Conservation (phyloP, 306 rosid genomes). For the Fragaria nilgerrensis region DNA sequence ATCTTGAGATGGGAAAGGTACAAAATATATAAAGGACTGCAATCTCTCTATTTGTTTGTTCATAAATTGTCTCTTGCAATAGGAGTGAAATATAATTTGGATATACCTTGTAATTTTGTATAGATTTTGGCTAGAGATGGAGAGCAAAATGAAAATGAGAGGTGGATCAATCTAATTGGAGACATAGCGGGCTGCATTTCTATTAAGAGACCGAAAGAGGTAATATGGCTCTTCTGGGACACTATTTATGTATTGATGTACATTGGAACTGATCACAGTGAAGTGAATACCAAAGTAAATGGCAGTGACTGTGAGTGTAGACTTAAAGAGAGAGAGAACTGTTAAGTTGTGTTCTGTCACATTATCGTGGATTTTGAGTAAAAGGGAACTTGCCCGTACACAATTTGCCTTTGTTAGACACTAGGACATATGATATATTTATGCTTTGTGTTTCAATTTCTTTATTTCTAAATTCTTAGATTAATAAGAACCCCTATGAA, state of each 20-base stretch:
- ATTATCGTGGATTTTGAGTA: neutral
- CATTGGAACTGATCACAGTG: neutral
- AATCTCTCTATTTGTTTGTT: neutral
- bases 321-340: neutral
- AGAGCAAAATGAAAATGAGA: conserved; percentile 78
- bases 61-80: conserved; percentile 14
- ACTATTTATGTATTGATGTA: conserved; percentile 1
- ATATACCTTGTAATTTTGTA: conserved; percentile 12
- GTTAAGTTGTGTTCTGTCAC: neutral
- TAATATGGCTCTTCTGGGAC: conserved; percentile 32
- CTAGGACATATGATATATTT: neutral
- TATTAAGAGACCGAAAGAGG: conserved; percentile 98
- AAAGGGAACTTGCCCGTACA: neutral
- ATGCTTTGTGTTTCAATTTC: neutral
- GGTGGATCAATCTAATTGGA: conserved; percentile 91
- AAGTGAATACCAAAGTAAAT: neutral
- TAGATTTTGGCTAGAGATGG: conserved; percentile 98
- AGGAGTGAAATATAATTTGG: conserved; percentile 20
- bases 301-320: neutral
- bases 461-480: neutral
- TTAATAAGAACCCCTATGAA: neutral
- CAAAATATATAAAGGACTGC: conserved; percentile 7
- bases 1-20: conserved; percentile 99
- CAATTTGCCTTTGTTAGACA: neutral
- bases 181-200: conserved; percentile 88